Evolutionary conservation across 805 yeast genomes (phyloP).

Genomic region (Candida sanyiensis): DNA sequence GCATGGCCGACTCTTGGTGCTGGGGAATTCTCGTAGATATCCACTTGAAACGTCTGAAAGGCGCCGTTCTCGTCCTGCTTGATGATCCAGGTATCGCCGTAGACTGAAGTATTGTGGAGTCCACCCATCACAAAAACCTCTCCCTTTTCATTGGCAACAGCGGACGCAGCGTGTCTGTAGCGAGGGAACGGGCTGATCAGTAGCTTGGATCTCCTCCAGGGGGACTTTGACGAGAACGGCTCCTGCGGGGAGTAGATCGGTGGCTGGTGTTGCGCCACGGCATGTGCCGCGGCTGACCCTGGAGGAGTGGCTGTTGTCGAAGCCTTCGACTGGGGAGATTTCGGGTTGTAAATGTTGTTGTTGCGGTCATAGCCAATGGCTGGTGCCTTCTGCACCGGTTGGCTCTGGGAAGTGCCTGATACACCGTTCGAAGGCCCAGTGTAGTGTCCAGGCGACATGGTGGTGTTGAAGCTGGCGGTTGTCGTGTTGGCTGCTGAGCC

Average conservation of each 20-base stretch:
- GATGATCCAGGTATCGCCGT: constrained; percentile 93
- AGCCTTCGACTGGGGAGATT: constrained; percentile 13
- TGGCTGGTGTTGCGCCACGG: constrained; percentile 26
- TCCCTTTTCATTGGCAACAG: constrained; percentile 69
- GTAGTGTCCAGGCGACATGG: constrained; percentile 10
- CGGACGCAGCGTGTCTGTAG: constrained; percentile 84
- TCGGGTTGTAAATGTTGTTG: constrained; percentile 20
- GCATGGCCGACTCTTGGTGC: constrained; percentile 98
- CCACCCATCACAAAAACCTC: constrained; percentile 94
- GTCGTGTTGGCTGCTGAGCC: constrained; percentile 10
- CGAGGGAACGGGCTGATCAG: constrained; percentile 87
- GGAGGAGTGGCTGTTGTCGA: constrained; percentile 14
- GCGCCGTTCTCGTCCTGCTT: constrained; percentile 36
- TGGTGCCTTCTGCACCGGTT: constrained; percentile 12
- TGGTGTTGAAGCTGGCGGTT: constrained; percentile 9
- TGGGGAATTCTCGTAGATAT: constrained; percentile 74
- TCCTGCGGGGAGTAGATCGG: constrained; percentile 5
- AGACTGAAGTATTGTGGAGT: constrained; percentile 82
- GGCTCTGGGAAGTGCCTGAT: constrained; percentile 2
- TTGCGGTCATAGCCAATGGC: constrained; percentile 20
- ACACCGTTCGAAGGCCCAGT: constrained; percentile 9
- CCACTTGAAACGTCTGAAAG: constrained; percentile 47
- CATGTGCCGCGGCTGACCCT: constrained; percentile 18
- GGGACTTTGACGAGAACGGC: constrained; percentile 29
- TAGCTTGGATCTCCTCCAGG: constrained; percentile 64